Conservation (phyloP, 139 green algal species). For the Picochlorum sp. region DNA sequence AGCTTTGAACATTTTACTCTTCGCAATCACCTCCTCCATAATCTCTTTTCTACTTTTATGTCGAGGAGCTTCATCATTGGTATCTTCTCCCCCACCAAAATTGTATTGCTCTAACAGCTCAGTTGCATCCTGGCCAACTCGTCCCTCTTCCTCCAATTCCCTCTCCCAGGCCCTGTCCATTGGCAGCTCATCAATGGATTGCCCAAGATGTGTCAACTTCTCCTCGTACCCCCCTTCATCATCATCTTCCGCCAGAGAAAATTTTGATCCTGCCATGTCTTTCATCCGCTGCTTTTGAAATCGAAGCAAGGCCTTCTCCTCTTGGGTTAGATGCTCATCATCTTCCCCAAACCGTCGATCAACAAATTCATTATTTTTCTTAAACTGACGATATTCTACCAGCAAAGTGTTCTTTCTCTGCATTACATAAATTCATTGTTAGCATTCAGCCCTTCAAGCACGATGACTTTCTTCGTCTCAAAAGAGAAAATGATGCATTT, state of each 20-base stretch:
- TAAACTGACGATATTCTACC: slow-evolving; percentile 77
- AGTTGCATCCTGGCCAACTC: slow-evolving; percentile 36
- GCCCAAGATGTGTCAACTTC: slow-evolving; percentile 48
- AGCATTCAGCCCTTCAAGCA: background rate
- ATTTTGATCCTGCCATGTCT: slow-evolving; percentile 44
- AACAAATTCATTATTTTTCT: slow-evolving; percentile 84
- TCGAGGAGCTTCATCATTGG: slow-evolving; percentile 1
- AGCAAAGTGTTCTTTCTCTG: slow-evolving; percentile 84
- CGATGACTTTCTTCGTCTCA: background rate
- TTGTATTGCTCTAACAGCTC: slow-evolving; percentile 37
- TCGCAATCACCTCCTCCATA: slow-evolving; percentile 96
- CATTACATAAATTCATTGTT: background rate
- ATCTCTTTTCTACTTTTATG: slow-evolving; percentile 50
- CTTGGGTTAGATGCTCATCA: slow-evolving; percentile 58
- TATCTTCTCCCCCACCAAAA: slow-evolving; percentile 13
- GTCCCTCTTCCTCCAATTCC: too few relatives aligned
- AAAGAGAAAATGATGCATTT: background rate
- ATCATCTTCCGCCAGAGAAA: slow-evolving; percentile 59
- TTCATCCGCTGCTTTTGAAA: slow-evolving; percentile 69
- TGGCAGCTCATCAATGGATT: slow-evolving; percentile 20
- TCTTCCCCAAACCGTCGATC: slow-evolving; percentile 89
- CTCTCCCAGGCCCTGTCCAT: slow-evolving; percentile 11
- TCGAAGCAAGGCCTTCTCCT: slow-evolving; percentile 71
- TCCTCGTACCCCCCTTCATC: slow-evolving; percentile 25
- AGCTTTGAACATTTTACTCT: slow-evolving; percentile 77